Percentiles rank a stretch among this genome's conserved stretches.
These are phyloP conservation scores for Coemansia sp. DNA, from an alignment of 192 early-diverging fungal species.

Conservation along the genomic window DNA sequence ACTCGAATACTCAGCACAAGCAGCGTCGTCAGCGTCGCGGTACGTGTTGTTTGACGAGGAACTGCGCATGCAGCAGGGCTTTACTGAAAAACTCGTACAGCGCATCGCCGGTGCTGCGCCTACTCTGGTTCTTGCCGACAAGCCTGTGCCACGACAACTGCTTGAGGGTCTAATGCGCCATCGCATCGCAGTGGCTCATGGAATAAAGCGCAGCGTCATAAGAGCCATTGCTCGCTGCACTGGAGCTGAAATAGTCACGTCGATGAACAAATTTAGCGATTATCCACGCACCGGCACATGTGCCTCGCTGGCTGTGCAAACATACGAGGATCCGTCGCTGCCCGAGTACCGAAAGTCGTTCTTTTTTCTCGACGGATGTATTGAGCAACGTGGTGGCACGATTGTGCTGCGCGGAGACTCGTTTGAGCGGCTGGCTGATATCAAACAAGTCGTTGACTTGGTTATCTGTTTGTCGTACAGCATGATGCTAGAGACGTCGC, in stretches of 20 bases:
- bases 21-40: conserved; percentile 67
- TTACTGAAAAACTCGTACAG: conserved; percentile 74
- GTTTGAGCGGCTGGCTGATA: conserved; percentile 60
- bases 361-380: conserved; percentile 86
- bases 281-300: conserved; percentile 79
- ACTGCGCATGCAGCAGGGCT: conserved; percentile 79
- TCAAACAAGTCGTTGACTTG: conserved; percentile 82
- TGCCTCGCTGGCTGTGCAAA: conserved; percentile 71
- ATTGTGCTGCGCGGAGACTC: conserved; percentile 86
- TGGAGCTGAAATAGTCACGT: conserved; percentile 75
- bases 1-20: conserved; percentile 58
- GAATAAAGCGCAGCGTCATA: conserved; percentile 86
- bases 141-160: conserved; percentile 79
- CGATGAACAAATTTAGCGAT: conserved; percentile 75
- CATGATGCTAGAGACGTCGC: conserved; percentile 78
- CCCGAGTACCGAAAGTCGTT: conserved; percentile 83
- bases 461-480: conserved; percentile 87
- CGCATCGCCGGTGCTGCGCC: conserved; percentile 78
- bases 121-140: conserved; percentile 77
- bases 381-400: conserved; percentile 76
- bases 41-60: conserved; percentile 81
- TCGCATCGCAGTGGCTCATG: conserved; percentile 77
- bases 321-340: conserved; percentile 76
- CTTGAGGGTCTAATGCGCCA: conserved; percentile 77
- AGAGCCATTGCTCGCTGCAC: conserved; percentile 85